phyloP scores from a whole-genome alignment of 2,329 filamentous ascomycete genomes.

The Arthroderma sp. region DNA sequence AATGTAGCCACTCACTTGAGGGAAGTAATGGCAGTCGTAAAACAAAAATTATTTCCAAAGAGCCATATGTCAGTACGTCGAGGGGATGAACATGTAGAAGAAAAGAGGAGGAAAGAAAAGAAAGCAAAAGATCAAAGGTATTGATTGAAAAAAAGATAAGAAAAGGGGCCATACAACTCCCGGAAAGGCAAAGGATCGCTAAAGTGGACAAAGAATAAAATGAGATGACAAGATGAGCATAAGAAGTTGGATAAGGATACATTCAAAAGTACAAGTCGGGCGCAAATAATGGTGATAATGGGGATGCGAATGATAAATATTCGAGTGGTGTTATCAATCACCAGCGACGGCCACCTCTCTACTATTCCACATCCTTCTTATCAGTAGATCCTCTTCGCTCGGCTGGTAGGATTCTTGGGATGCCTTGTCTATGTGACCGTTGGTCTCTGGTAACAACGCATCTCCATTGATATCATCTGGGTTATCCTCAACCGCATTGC shows the following conservation, averaged over 20 bases:
- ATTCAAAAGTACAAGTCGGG: background rate
- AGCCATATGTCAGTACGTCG: background rate
- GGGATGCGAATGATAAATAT: background rate
- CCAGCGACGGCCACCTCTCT: conserved; percentile 27
- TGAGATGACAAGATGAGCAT: background rate
- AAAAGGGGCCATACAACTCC: background rate
- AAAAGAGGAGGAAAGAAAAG: background rate
- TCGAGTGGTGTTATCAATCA: conserved; percentile 5
- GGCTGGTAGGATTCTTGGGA: conserved; percentile 16
- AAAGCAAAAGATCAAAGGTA: background rate
- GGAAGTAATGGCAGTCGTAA: too few relatives aligned
- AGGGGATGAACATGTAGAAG: background rate
- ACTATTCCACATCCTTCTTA: conserved; percentile 32
- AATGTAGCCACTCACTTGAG: too few relatives aligned
- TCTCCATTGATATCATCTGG: conserved; percentile 4
- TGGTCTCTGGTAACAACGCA: conserved; percentile 4
- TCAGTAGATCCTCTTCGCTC: conserved; percentile 26
- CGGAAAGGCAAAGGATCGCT: background rate
- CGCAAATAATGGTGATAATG: background rate
- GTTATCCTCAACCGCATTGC: conserved; percentile 3
- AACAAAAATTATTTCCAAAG: too few relatives aligned
- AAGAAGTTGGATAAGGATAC: background rate
- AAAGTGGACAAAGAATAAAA: background rate
- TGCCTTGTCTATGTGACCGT: conserved; percentile 13
- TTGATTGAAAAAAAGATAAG: background rate